Conservation (phyloP, 1,139 yeast species). For the Saccharomycopsis hybrid region DNA sequence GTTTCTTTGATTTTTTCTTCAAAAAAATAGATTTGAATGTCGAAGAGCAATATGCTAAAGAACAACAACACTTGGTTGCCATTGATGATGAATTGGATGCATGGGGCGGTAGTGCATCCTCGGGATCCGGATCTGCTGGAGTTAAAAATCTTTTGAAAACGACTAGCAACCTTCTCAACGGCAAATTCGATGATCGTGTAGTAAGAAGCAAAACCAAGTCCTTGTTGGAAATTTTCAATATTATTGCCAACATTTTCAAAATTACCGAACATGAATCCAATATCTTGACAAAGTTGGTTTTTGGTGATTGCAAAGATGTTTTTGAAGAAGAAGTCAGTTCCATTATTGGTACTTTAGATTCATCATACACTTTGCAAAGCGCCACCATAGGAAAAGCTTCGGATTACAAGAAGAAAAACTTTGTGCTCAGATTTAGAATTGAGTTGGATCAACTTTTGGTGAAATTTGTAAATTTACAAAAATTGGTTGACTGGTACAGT, state of each 20-base stretch:
- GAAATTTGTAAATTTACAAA: constrained; percentile 6
- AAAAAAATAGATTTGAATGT: constrained; percentile 5
- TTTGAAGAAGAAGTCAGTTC: no score
- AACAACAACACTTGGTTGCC: neutral
- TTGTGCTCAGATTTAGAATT: constrained; percentile 7
- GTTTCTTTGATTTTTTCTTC: constrained; percentile 4
- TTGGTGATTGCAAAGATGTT: constrained; percentile 3
- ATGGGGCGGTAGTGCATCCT: constrained; percentile 2
- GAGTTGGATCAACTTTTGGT: constrained; percentile 7
- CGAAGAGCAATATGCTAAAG: constrained; percentile 6
- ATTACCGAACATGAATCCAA: neutral
- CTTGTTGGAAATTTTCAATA: constrained; percentile 2
- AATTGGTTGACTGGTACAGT: constrained; percentile 6
- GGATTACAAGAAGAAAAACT: constrained; percentile 11
- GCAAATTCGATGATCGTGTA: constrained; percentile 2
- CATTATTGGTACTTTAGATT: constrained; percentile 4
- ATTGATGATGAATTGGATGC: constrained; percentile 1
- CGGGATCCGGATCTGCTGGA: neutral
- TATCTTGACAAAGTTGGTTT: constrained; percentile 1
- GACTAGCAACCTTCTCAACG: neutral
- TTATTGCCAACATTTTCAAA: constrained; percentile 3
- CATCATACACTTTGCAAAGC: constrained; percentile 11
- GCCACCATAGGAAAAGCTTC: constrained; percentile 15
- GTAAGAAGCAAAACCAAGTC: neutral
- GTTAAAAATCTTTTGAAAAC: constrained; percentile 1